These are phyloP conservation scores for Leishmania gerbilli DNA, from an alignment of 208 protist species.

Conservation along the genomic window DNA sequence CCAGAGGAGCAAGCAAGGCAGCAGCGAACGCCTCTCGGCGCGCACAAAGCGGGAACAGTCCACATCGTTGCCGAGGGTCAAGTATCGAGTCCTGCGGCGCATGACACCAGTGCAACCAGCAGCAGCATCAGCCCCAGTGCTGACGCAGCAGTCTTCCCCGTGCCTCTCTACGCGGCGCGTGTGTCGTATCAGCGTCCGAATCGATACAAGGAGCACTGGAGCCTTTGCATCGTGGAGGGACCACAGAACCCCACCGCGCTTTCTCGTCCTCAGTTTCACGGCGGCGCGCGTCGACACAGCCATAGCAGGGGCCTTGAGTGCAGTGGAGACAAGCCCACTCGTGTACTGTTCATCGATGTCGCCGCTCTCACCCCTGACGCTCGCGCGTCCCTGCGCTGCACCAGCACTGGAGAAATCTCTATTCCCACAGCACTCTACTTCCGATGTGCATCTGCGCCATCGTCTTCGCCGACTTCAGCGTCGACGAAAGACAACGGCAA, in stretches of 20 bases:
- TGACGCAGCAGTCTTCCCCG: not conserved
- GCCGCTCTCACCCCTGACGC: slow-evolving; percentile 1
- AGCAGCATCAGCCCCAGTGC: not conserved
- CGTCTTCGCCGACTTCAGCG: not conserved
- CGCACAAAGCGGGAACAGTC: slow-evolving; percentile 6
- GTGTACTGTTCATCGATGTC: slow-evolving; percentile 25
- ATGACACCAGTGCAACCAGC: not conserved
- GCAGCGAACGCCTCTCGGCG: slow-evolving; percentile 19
- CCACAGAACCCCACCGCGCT: not conserved
- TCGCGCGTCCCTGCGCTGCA: slow-evolving; percentile 17
- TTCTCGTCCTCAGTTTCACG: not conserved
- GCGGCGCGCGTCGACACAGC: not conserved
- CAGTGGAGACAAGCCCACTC: not conserved
- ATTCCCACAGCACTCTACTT: slow-evolving; percentile 16
- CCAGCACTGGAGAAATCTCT: slow-evolving; percentile 13
- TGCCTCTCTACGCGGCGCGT: slow-evolving; percentile 24
- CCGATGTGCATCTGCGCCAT: slow-evolving; percentile 4
- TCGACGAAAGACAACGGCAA: not conserved
- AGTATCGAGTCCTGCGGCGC: not conserved
- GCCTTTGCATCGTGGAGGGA: slow-evolving; percentile 25
- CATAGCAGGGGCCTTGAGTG: not conserved
- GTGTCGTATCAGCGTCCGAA: slow-evolving; percentile 24
- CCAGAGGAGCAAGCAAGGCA: slow-evolving; percentile 1
- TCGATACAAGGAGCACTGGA: slow-evolving; percentile 19
- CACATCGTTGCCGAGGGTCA: not conserved